phyloP scores from a whole-genome alignment of 2,329 filamentous ascomycete species.

The Allantophomopsis lycopodina region DNA sequence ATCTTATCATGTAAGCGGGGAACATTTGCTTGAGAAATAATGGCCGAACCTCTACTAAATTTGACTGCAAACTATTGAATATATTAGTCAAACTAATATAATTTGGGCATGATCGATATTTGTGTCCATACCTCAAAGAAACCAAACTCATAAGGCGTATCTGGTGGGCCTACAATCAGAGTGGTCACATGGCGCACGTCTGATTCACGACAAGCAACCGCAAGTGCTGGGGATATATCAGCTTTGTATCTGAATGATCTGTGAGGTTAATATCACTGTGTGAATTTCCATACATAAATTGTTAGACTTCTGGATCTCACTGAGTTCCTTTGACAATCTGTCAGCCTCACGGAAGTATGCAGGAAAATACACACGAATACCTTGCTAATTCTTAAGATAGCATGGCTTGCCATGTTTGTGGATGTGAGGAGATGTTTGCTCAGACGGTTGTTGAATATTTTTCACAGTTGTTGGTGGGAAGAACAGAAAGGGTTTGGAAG shows the following conservation, averaged over 20 bases:
- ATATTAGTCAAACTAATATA: neutral
- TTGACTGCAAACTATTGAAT: conserved; percentile 54
- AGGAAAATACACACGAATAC: conserved; percentile 29
- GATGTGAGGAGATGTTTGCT: neutral
- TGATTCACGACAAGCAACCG: conserved; percentile 73
- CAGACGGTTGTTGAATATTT: no score
- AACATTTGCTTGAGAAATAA: neutral
- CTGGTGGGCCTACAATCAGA: conserved; percentile 81
- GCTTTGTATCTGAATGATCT: neutral
- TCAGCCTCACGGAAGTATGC: conserved; percentile 21
- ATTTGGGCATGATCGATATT: neutral
- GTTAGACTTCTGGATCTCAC: conserved; percentile 67
- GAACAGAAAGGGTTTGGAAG: no score
- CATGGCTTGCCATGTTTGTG: conserved; percentile 63
- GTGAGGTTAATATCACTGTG: neutral
- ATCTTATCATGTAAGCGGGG: conserved; percentile 32
- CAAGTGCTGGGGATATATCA: conserved; percentile 45
- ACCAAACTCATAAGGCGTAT: conserved; percentile 92
- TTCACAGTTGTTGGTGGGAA: no score
- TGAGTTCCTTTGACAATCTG: conserved; percentile 51
- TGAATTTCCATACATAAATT: conserved; percentile 57
- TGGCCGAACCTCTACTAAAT: conserved; percentile 54
- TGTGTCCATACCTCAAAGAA: conserved; percentile 71
- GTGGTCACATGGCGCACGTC: conserved; percentile 83
- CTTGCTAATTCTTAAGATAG: conserved; percentile 77